These are phyloP conservation scores for Plasmopara halstedii DNA, from an alignment of 352 stramenopile species.

Conservation along the genomic window DNA sequence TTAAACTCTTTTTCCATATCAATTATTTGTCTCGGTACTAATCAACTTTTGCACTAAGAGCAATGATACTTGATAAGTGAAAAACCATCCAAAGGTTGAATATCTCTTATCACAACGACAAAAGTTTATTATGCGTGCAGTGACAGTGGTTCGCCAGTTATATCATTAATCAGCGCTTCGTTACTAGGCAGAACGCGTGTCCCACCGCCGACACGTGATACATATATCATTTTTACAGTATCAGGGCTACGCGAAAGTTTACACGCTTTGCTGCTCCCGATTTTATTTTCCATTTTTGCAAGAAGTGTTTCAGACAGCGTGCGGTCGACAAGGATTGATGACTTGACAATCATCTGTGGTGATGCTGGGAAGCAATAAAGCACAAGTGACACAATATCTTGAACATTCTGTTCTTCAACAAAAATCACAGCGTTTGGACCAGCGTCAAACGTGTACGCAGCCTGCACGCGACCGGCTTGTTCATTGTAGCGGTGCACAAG, in stretches of 20 bases:
- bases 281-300: constrained; percentile 11
- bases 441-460: constrained; percentile 98
- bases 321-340: constrained; percentile 19
- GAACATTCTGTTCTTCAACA: constrained; percentile 58
- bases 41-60: constrained; percentile 4
- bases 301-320: constrained; percentile 15
- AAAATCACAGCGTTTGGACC: constrained; percentile 97
- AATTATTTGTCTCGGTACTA: neutral
- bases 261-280: constrained; percentile 7
- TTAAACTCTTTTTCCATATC: neutral
- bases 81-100: no score
- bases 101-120: constrained; percentile 4
- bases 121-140: neutral
- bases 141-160: constrained; percentile 31
- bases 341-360: constrained; percentile 24
- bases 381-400: constrained; percentile 54
- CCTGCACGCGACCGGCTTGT: constrained; percentile 49
- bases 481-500: constrained; percentile 95
- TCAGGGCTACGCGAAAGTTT: constrained; percentile 14
- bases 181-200: constrained; percentile 25
- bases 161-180: constrained; percentile 42
- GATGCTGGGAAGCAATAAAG: constrained; percentile 38
- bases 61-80: no score
- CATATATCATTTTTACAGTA: constrained; percentile 62
- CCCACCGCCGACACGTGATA: constrained; percentile 51